Conservation (phyloP, 768 basidiomycete genomes). For the Suillus cothurnatus region DNA sequence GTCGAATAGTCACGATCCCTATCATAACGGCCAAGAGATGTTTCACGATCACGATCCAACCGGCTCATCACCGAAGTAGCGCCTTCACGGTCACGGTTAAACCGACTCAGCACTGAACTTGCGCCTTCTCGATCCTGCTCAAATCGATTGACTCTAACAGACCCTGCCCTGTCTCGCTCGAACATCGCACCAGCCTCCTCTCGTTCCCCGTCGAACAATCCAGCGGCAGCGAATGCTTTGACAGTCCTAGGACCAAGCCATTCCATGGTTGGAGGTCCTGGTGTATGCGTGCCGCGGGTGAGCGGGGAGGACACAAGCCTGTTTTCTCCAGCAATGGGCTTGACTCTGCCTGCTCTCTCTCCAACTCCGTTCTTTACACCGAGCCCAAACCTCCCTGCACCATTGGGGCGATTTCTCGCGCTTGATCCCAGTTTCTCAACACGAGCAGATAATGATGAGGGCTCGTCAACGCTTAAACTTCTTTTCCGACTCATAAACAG, state of each 20-base stretch:
- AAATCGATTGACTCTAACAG: background rate
- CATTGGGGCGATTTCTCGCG: background rate
- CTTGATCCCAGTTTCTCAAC: background rate
- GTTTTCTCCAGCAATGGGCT: constrained; percentile 7
- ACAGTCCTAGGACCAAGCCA: constrained; percentile 74
- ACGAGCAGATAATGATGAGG: constrained; percentile 12
- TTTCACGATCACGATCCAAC: constrained; percentile 5
- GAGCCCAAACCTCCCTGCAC: background rate
- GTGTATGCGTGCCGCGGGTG: constrained; percentile 15
- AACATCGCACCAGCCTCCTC: constrained; percentile 21
- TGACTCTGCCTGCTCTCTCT: background rate
- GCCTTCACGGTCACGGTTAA: background rate
- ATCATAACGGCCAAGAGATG: background rate
- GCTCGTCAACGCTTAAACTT: constrained; percentile 69
- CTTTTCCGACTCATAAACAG: constrained; percentile 50
- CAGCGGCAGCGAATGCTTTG: constrained; percentile 75
- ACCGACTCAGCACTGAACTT: background rate
- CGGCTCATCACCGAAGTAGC: constrained; percentile 6
- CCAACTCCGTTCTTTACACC: background rate
- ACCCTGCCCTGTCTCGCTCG: constrained; percentile 1
- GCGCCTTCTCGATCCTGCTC: constrained; percentile 2
- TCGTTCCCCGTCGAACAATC: constrained; percentile 49
- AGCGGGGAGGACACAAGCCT: constrained; percentile 1
- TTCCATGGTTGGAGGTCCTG: constrained; percentile 41
- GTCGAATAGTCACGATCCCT: constrained; percentile 3